A percentile compares a stretch with the other conserved stretches of the same genome.
phyloP scores from a whole-genome alignment of 768 basidiomycete genomes.

The Termitomyces sp. region DNA sequence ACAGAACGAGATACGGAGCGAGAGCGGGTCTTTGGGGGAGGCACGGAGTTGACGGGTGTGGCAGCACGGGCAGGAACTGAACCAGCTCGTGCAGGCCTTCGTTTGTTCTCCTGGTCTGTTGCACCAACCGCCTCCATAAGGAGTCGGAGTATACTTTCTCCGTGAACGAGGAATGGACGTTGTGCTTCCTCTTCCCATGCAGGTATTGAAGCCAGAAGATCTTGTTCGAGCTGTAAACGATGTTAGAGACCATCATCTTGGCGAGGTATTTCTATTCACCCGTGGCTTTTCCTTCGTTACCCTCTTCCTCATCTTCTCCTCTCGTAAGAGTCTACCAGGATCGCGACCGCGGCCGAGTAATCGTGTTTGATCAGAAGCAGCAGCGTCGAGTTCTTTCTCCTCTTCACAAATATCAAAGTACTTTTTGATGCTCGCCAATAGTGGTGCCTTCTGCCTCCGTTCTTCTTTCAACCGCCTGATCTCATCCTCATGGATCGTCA shows the following conservation, averaged over 20 bases:
- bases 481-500: conserved; percentile 83
- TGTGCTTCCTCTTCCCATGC: conserved; percentile 80
- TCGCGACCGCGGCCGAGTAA: conserved; percentile 81
- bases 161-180: conserved; percentile 79
- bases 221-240: conserved; percentile 72
- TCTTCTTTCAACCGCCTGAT: conserved; percentile 81
- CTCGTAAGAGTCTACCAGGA: conserved; percentile 81
- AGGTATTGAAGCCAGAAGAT: conserved; percentile 74
- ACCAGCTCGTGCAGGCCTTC: conserved; percentile 47
- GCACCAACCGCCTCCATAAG: conserved; percentile 72
- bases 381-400: conserved; percentile 80
- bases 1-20: conserved; percentile 49
- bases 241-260: background rate
- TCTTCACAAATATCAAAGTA: conserved; percentile 92
- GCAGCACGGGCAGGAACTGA: conserved; percentile 61
- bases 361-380: conserved; percentile 78
- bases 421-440: conserved; percentile 74
- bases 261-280: conserved; percentile 42
- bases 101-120: conserved; percentile 79
- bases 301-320: conserved; percentile 97
- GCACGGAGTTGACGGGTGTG: conserved; percentile 45
- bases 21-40: conserved; percentile 46
- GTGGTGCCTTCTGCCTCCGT: conserved; percentile 67
- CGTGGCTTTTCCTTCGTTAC: conserved; percentile 91
- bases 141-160: conserved; percentile 73